These are phyloP conservation scores for Nannizzia gypsea DNA, from an alignment of 2,329 filamentous ascomycete species.

Conservation along the genomic window DNA sequence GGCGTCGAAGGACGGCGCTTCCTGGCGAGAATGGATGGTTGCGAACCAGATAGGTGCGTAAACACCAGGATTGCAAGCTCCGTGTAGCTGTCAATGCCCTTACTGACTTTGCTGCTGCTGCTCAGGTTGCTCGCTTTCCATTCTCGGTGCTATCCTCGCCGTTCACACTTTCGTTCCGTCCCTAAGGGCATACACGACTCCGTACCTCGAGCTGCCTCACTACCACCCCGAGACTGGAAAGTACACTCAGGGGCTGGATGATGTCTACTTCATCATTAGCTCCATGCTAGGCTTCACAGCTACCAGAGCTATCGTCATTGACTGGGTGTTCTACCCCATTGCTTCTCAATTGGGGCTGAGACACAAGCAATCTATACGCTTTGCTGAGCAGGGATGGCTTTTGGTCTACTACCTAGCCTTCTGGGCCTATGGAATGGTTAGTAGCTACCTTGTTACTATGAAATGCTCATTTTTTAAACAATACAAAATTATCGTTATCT, in stretches of 20 bases:
- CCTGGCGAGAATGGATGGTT: constrained; percentile 51
- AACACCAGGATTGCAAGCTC: neutral
- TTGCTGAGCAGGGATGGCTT: constrained; percentile 91
- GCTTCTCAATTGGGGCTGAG: constrained; percentile 61
- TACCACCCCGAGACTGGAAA: constrained; percentile 55
- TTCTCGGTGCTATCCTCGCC: constrained; percentile 69
- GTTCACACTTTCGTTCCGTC: constrained; percentile 73
- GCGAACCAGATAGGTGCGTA: constrained; percentile 67
- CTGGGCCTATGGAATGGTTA: constrained; percentile 73
- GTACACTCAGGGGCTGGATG: constrained; percentile 69
- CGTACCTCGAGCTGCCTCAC: constrained; percentile 82
- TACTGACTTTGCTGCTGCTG: constrained; percentile 2
- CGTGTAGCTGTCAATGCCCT: neutral
- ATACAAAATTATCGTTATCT: no score
- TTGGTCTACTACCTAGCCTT: constrained; percentile 70
- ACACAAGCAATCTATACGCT: constrained; percentile 68
- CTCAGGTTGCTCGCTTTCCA: constrained; percentile 70
- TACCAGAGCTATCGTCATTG: constrained; percentile 71
- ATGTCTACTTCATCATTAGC: constrained; percentile 63
- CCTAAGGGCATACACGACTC: constrained; percentile 64
- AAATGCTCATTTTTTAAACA: no score
- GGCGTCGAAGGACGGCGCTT: constrained; percentile 22
- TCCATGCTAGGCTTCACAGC: constrained; percentile 80
- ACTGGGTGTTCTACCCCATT: constrained; percentile 71
- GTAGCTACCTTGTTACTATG: constrained; percentile 36